Percentiles rank a stretch among this genome's conserved stretches.
These are phyloP conservation scores for Apiospora rasikravindrae DNA, from an alignment of 2,329 filamentous ascomycete species.

Conservation along the genomic window DNA sequence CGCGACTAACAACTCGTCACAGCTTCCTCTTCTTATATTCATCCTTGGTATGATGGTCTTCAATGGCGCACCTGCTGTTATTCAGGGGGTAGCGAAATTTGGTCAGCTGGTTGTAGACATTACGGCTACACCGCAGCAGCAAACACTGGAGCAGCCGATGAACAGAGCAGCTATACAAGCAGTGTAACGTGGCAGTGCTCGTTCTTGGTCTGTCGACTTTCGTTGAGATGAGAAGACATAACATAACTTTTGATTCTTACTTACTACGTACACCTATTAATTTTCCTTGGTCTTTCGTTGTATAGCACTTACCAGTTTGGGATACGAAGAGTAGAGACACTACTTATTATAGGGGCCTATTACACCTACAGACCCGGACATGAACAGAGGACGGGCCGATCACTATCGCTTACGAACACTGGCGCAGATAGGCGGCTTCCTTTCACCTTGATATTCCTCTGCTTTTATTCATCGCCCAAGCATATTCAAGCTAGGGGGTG, in stretches of 20 bases:
- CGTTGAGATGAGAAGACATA: neutral
- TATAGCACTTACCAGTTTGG: neutral
- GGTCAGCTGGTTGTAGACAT: slow-evolving; percentile 25
- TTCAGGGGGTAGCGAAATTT: slow-evolving; percentile 27
- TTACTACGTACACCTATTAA: neutral
- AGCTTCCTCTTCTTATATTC: slow-evolving; percentile 45
- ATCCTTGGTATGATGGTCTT: slow-evolving; percentile 43
- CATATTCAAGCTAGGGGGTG: neutral
- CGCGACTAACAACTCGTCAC: slow-evolving; percentile 12
- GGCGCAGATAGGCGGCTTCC: neutral
- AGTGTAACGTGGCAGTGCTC: neutral
- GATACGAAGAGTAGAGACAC: neutral
- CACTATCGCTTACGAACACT: slow-evolving; percentile 5
- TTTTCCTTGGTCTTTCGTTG: slow-evolving; percentile 10
- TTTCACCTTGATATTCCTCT: neutral
- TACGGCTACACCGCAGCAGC: neutral
- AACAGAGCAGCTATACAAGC: slow-evolving; percentile 1
- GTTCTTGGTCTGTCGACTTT: neutral
- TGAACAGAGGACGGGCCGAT: neutral
- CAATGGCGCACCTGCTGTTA: slow-evolving; percentile 39
- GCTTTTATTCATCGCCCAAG: neutral
- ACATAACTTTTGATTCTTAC: neutral
- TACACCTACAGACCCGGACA: neutral
- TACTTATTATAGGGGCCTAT: neutral
- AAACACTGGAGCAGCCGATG: neutral